Base-by-base conservation (phyloP, 2,329 filamentous ascomycete species). In the Colletotrichum sp. region DNA sequence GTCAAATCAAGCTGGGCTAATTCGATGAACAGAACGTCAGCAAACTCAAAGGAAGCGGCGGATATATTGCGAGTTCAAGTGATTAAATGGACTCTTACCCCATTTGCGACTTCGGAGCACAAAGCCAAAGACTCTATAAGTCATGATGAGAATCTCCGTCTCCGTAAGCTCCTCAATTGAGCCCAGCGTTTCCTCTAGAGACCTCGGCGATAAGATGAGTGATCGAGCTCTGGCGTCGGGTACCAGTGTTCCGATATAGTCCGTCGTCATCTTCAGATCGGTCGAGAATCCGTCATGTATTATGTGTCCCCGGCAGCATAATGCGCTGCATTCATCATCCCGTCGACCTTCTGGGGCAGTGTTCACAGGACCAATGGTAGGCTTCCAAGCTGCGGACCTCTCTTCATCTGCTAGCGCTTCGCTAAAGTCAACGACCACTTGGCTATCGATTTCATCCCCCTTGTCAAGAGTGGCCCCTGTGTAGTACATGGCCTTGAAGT, bases 301-400 rank as follows among this genome's bases (percentile, higher is more conserved):
- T 26, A 26, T 26, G 4, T 26, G 24, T 26, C 26, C 26, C 26
- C 26, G 16, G 16, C 36, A 43, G 16, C 36, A 38, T 7, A 38
- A 9, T 38, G 36, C 36, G 16, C 4, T 16, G 36, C 36, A 28
- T 6, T 28, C 4, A 26, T 5, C 26, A 26, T 26, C 2, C 4
- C 26, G 7, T 36, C 13, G 34, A 16, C 10, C 16, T 43, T 43
- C 2, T 4, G 38, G 38, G 0, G 16, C 38, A 43, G 38, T 43
- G 18, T 43, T 43, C 0, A n/a, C 16, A n/a, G 38, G 36, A 0
- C 16, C 0, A 1, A 43, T 43, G 4, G 38, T 43, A 9, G 38
- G 38, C 5, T 43, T 5, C 38, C 38, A 43, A 9, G 38, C 38
- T 0, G 36, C 4, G 5, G 16, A 18, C 4, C 38, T 43, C 4